Evolutionary conservation across 768 basidiomycete genomes (phyloP), one percentile per base, ranked within the genome.

Genomic region (Fomitopsis pulvina): DNA sequence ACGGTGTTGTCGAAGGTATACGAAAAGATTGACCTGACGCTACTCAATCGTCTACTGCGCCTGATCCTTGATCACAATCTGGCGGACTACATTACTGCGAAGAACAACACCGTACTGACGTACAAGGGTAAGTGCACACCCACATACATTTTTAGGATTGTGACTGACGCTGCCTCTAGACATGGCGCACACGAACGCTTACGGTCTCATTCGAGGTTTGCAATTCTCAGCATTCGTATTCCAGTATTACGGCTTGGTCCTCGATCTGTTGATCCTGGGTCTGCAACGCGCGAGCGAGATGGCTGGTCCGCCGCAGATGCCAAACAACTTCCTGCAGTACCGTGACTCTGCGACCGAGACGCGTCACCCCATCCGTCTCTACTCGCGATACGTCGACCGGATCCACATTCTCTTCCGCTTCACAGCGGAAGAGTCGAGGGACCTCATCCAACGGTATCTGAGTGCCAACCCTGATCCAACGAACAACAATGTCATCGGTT

Each of bases 181-280:
- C 59, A 98, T 99, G 95, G 92, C 92, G 0, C 95, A 99, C 63
- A 92, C 92, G 46, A 98, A 99, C 57, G 93, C 90, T 0, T 98
- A 90, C 55, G 96, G 96, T 64, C 77, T 99, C 53, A 98, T 98
- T 55, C 87, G 96, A 55, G 96, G 96, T 52, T 79, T 99, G 12
- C 96, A 98, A 64, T 99, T 99, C 76, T 96, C 94, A 3, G 88
- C 90, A 30, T 99, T 98, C 66, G 92, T 99, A 60, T 99, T 99
- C 85, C 96, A 98, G 72, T 94, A 92, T 70, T 94, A 98, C 62
- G 95, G 95, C 43, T 78, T 97, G 25, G 90, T 97, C 4, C 81
- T 98, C 40, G 96, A 99, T 67, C 75, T 99, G 34, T 79, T 99
- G 51, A 90, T 99, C 59, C 81, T 99, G 30, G 96, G 96, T 52